Evolutionary conservation across 2,329 filamentous ascomycete genomes (phyloP).

Genomic region (Didymella exigua): DNA sequence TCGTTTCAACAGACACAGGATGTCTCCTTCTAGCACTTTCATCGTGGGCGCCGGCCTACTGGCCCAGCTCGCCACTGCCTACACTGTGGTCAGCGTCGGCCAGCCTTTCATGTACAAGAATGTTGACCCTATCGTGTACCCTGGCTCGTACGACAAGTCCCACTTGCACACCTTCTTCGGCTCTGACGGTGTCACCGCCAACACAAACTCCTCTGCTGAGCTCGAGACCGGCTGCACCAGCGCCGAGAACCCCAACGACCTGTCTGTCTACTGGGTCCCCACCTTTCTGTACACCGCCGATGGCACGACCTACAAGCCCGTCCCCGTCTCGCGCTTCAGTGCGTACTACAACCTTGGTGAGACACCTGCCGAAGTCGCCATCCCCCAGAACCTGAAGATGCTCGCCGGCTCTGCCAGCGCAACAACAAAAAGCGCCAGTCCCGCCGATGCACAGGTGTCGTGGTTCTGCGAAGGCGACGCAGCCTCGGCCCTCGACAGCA

Average conservation of each 20-base stretch:
- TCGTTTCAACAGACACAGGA: constrained; percentile 30
- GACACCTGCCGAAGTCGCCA: constrained; percentile 52
- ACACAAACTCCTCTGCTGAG: constrained; percentile 46
- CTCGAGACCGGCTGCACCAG: constrained; percentile 54
- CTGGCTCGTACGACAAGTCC: constrained; percentile 47
- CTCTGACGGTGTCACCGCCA: constrained; percentile 51
- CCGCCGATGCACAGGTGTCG: constrained; percentile 28
- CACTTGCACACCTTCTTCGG: constrained; percentile 56
- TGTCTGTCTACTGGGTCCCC: constrained; percentile 55
- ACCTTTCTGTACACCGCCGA: constrained; percentile 50
- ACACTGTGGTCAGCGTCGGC: constrained; percentile 44
- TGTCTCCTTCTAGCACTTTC: constrained; percentile 34
- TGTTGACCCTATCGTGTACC: constrained; percentile 54
- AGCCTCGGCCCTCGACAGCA: constrained; percentile 23
- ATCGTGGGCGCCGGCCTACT: constrained; percentile 34
- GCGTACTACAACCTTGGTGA: constrained; percentile 55
- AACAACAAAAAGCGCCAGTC: constrained; percentile 28
- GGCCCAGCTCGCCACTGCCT: constrained; percentile 36
- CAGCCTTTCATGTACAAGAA: constrained; percentile 53
- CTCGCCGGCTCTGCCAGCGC: constrained; percentile 51
- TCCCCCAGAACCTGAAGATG: constrained; percentile 53
- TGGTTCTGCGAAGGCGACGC: constrained; percentile 41
- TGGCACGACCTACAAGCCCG: constrained; percentile 42
- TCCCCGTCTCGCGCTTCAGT: constrained; percentile 49
- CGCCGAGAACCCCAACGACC: constrained; percentile 55